phyloP scores from a whole-genome alignment of 2,329 filamentous ascomycete species.

The Pseudogymnoascus sp. region DNA sequence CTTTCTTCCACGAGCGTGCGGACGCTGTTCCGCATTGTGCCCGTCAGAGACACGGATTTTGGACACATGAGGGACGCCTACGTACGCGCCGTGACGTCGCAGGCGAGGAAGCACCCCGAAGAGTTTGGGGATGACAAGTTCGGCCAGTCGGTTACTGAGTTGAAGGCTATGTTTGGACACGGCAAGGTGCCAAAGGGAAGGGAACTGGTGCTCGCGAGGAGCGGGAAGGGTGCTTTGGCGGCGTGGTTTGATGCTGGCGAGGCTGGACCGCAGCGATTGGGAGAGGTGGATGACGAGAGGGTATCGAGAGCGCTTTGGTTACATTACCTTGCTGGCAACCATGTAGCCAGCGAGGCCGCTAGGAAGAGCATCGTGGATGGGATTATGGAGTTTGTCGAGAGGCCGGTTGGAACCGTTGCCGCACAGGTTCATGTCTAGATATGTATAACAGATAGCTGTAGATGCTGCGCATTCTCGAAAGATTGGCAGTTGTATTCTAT shows the following conservation, averaged over 20 bases:
- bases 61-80: conserved; percentile 86
- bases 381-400: conserved; percentile 76
- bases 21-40: conserved; percentile 74
- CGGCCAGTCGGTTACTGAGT: conserved; percentile 63
- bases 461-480: conserved; percentile 2
- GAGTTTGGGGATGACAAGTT: conserved; percentile 65
- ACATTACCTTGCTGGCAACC: conserved; percentile 79
- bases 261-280: conserved; percentile 48
- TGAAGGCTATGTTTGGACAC: conserved; percentile 75
- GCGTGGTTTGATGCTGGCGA: conserved; percentile 58
- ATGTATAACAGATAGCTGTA: conserved; percentile 3
- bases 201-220: conserved; percentile 66
- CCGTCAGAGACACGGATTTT: conserved; percentile 91
- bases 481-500: conserved; percentile 9
- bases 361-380: conserved; percentile 79
- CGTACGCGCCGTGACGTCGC: conserved; percentile 73
- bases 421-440: conserved; percentile 52
- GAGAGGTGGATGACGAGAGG: conserved; percentile 68
- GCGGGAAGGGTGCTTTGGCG: conserved; percentile 55
- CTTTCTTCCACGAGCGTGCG: conserved; percentile 61
- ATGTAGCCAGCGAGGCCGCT: conserved; percentile 76
- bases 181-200: conserved; percentile 73
- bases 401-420: conserved; percentile 80
- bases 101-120: conserved; percentile 49
- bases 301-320: conserved; percentile 79